Evolutionary conservation across 2,329 filamentous ascomycete species (phyloP).

Genomic region (Gnomoniopsis sp.): DNA sequence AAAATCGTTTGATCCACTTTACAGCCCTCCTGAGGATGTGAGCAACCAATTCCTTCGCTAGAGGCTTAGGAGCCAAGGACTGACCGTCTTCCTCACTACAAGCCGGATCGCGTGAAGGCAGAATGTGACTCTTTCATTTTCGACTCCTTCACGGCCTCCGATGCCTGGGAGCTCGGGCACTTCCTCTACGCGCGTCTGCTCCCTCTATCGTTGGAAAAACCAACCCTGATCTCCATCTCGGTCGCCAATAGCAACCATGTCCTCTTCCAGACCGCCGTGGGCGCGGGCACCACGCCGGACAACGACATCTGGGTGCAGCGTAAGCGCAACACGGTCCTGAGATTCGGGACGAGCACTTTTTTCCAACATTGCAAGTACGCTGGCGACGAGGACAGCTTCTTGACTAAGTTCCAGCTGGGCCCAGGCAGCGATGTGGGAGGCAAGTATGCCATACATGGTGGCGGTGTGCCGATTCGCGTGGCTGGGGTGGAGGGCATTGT

Average conservation of each 20-base stretch:
- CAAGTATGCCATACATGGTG: slow-evolving; percentile 74
- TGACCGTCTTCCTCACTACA: neutral
- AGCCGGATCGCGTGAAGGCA: slow-evolving; percentile 29
- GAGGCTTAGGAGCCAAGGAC: too few species aligned
- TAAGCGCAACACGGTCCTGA: slow-evolving; percentile 68
- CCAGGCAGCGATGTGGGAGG: slow-evolving; percentile 52
- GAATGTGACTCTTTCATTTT: slow-evolving; percentile 42
- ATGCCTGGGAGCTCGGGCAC: slow-evolving; percentile 64
- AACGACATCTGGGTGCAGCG: slow-evolving; percentile 68
- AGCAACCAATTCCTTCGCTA: neutral
- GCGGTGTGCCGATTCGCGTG: slow-evolving; percentile 70
- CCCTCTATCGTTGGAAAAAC: slow-evolving; percentile 38
- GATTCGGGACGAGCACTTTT: slow-evolving; percentile 70
- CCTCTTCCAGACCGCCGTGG: slow-evolving; percentile 68
- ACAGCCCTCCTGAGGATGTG: neutral
- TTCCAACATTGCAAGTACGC: slow-evolving; percentile 65
- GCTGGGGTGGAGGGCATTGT: slow-evolving; percentile 72
- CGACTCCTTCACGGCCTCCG: slow-evolving; percentile 56
- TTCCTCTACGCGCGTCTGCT: slow-evolving; percentile 62
- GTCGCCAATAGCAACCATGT: slow-evolving; percentile 56
- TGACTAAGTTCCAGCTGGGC: slow-evolving; percentile 52
- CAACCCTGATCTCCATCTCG: slow-evolving; percentile 62
- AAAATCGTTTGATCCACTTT: neutral
- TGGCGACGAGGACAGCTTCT: slow-evolving; percentile 63
- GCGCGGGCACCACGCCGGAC: slow-evolving; percentile 66